Percentiles rank a stretch among this genome's conserved stretches.
Conservation (phyloP, 2,329 filamentous ascomycete genomes). For the Cryphonectria naterciae region DNA sequence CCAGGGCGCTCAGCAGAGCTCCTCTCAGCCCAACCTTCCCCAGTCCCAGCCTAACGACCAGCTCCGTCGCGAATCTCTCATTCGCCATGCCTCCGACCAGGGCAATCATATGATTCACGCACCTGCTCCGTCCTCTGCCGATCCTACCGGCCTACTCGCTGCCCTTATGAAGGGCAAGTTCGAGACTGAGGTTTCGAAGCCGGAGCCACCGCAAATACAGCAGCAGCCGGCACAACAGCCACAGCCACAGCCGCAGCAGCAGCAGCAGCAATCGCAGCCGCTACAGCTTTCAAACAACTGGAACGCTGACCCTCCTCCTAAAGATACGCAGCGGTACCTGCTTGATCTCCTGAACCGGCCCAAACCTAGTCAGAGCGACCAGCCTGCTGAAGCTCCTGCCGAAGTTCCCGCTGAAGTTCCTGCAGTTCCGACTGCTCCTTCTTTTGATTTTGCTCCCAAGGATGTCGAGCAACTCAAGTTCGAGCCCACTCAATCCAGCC, state of each 20-base stretch:
- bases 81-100: slow-evolving; percentile 34
- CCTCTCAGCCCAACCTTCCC: slow-evolving; percentile 31
- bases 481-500: slow-evolving; percentile 34
- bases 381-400: slow-evolving; percentile 34
- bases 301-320: slow-evolving; percentile 56
- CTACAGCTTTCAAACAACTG: slow-evolving; percentile 41
- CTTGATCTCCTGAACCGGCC: slow-evolving; percentile 83
- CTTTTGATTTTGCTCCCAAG: slow-evolving; percentile 37
- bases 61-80: slow-evolving; percentile 36
- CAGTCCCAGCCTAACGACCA: slow-evolving; percentile 32
- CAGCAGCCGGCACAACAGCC: slow-evolving; percentile 18
- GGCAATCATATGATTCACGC: slow-evolving; percentile 53
- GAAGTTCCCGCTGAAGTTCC: slow-evolving; percentile 46
- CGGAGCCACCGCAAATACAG: slow-evolving; percentile 37
- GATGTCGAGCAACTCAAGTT: slow-evolving; percentile 34
- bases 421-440: slow-evolving; percentile 23
- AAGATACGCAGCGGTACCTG: slow-evolving; percentile 82
- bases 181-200: slow-evolving; percentile 50
- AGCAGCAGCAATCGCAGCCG: slow-evolving; percentile 16
- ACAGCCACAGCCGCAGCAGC: slow-evolving; percentile 27
- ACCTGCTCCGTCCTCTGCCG: slow-evolving; percentile 59
- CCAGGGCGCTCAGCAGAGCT: slow-evolving; percentile 30
- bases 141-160: slow-evolving; percentile 61
- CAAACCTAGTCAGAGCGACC: slow-evolving; percentile 66
- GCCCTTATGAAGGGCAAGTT: slow-evolving; percentile 63